Conservation (phyloP, 805 yeast genomes). For the Candida suzukii region DNA sequence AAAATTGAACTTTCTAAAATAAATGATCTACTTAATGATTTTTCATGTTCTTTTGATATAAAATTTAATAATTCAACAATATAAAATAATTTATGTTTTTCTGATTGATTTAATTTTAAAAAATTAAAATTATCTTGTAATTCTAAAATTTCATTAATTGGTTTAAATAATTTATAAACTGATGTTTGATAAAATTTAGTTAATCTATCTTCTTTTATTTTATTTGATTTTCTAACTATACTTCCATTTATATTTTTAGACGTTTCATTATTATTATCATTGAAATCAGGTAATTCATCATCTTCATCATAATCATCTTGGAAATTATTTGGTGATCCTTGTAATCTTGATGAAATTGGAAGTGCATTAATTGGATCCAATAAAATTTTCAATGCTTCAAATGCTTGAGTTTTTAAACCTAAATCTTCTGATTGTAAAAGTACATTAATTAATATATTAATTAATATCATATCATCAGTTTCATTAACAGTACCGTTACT, state of each 20-base stretch:
- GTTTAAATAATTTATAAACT: conserved; percentile 20
- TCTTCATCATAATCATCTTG: conserved; percentile 4
- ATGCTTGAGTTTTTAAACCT: conserved; percentile 75
- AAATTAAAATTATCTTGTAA: no score
- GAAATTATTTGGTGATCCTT: conserved; percentile 1
- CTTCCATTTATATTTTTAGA: conserved; percentile 11
- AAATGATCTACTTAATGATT: conserved; percentile 50
- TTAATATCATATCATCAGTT: conserved; percentile 47
- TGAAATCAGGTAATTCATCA: background rate
- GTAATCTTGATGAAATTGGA: conserved; percentile 4
- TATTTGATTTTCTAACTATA: background rate
- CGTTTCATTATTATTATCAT: conserved; percentile 18
- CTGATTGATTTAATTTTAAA: no score
- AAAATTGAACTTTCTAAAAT: conserved; percentile 54
- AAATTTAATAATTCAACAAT: conserved; percentile 54
- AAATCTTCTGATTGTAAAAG: conserved; percentile 56
- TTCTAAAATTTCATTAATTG: conserved; percentile 13
- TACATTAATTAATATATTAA: conserved; percentile 49
- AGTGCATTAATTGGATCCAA: conserved; percentile 44
- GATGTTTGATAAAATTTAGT: conserved; percentile 52
- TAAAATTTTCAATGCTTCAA: conserved; percentile 72
- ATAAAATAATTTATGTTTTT: no score
- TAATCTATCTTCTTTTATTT: conserved; percentile 30
- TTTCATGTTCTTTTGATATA: conserved; percentile 60
- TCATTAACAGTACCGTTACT: conserved; percentile 22